A percentile compares a stretch with the other conserved stretches of the same genome.
Evolutionary conservation across 345 rosid species (phyloP).

Genomic region (Brassica juncea): DNA sequence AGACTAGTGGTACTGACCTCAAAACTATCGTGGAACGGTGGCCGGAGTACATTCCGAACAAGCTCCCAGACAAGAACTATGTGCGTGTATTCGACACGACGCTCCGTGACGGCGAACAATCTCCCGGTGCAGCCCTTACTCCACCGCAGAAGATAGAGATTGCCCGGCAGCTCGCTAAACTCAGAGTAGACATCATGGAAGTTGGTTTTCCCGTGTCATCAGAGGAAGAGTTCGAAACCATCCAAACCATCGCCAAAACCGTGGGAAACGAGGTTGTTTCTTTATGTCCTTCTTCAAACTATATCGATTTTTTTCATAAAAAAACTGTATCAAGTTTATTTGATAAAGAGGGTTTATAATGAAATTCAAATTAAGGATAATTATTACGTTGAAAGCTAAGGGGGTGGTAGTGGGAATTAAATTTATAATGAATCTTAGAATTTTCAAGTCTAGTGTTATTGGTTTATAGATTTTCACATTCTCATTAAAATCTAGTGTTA

Average conservation of each 20-base stretch:
- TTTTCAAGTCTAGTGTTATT: too few species aligned
- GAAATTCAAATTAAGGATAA: too few species aligned
- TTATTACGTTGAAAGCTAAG: too few species aligned
- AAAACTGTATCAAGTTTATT: too few species aligned
- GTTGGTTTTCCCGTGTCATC: conserved; percentile 89
- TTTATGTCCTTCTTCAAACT: background rate
- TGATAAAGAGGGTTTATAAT: too few species aligned
- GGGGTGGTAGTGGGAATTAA: too few species aligned
- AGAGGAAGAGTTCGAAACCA: conserved; percentile 73
- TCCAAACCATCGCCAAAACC: conserved; percentile 60
- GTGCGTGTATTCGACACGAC: conserved; percentile 71
- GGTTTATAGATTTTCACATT: too few species aligned
- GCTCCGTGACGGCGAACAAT: conserved; percentile 91
- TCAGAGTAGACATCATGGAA: conserved; percentile 87
- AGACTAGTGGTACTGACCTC: background rate
- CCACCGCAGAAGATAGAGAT: conserved; percentile 80
- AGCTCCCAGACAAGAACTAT: conserved; percentile 39
- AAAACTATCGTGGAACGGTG: conserved; percentile 31
- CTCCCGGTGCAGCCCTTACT: conserved; percentile 72
- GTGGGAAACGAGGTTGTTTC: conserved; percentile 58
- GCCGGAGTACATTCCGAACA: conserved; percentile 65
- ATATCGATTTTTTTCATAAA: background rate
- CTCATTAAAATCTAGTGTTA: too few species aligned
- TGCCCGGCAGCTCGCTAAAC: conserved; percentile 76
- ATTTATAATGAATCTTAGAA: too few species aligned